phyloP scores from a whole-genome alignment of 2,329 filamentous ascomycete species.

The Fusarium algeriense region DNA sequence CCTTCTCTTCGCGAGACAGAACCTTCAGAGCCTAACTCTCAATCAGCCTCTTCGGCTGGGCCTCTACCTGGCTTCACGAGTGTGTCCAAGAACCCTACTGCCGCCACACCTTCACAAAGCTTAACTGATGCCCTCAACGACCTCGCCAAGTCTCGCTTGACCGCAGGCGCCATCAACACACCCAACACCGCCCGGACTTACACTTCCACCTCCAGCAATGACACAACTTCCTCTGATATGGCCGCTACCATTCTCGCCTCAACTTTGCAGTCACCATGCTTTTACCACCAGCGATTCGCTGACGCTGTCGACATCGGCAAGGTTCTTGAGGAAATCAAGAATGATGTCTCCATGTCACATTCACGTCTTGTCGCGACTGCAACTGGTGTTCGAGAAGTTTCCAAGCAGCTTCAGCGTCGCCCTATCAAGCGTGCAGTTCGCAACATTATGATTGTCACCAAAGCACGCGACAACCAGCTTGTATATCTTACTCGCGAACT shows the following conservation, averaged over 20 bases:
- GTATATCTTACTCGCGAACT: constrained; percentile 91
- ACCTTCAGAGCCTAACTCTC: constrained; percentile 51
- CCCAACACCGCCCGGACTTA: constrained; percentile 41
- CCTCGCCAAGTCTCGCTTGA: constrained; percentile 59
- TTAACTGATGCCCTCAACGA: constrained; percentile 72
- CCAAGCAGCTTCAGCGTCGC: constrained; percentile 90
- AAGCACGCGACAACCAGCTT: constrained; percentile 93
- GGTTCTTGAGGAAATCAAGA: constrained; percentile 93
- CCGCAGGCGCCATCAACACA: constrained; percentile 40
- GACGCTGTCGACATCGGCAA: constrained; percentile 95
- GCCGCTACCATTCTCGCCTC: constrained; percentile 49
- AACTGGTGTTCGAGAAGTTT: constrained; percentile 93
- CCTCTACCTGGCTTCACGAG: constrained; percentile 12
- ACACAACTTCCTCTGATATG: constrained; percentile 28
- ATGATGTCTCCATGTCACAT: constrained; percentile 90
- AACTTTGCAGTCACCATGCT: constrained; percentile 88
- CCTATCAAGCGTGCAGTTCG: constrained; percentile 92
- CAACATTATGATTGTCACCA: constrained; percentile 98
- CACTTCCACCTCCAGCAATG: constrained; percentile 23
- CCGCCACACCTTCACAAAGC: constrained; percentile 67
- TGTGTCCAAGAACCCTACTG: constrained; percentile 45
- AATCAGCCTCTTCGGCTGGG: constrained; percentile 15
- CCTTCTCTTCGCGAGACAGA: constrained; percentile 59
- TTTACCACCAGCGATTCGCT: constrained; percentile 97
- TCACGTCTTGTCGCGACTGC: constrained; percentile 95